phyloP scores from a whole-genome alignment of 2,329 filamentous ascomycete species.

The Simplicillium sp. region DNA sequence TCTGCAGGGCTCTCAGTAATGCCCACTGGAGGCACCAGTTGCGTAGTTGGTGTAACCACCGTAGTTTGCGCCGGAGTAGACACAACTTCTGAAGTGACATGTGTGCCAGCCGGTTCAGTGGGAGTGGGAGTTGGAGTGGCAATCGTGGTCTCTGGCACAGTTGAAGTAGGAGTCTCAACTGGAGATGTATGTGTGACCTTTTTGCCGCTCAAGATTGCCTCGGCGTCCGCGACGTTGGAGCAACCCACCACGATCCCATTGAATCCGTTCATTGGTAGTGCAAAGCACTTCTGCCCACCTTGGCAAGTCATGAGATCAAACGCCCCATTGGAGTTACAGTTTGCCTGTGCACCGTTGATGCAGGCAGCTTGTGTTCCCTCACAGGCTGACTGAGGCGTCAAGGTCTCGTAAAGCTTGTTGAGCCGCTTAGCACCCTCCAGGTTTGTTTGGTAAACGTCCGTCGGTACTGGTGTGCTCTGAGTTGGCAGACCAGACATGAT shows the following conservation, averaged over 20 bases:
- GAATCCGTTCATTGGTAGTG: constrained; percentile 41
- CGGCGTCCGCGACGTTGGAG: constrained; percentile 27
- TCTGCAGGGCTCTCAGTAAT: background rate
- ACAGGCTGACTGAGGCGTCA: constrained; percentile 38
- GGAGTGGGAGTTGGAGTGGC: too few species aligned
- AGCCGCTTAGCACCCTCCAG: constrained; percentile 32
- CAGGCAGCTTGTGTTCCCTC: constrained; percentile 21
- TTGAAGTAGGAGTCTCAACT: too few species aligned
- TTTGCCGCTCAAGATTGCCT: constrained; percentile 27
- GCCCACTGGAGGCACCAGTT: background rate
- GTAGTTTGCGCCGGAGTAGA: constrained; percentile 9
- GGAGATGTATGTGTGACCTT: too few species aligned
- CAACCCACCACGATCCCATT: constrained; percentile 41
- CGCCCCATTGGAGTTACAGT: constrained; percentile 28
- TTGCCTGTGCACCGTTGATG: constrained; percentile 2
- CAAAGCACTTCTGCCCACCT: constrained; percentile 34
- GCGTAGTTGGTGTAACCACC: background rate
- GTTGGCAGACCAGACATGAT: constrained; percentile 21
- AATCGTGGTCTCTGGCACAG: too few species aligned
- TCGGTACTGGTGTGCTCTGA: constrained; percentile 28
- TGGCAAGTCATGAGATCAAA: constrained; percentile 32
- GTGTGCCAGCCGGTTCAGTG: constrained; percentile 3
- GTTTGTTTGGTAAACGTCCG: constrained; percentile 32
- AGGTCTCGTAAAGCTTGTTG: constrained; percentile 35
- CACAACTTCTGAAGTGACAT: constrained; percentile 4